A percentile compares a stretch with the other conserved stretches of the same genome.
Evolutionary conservation across 371 early-diverging fungal genomes (phyloP).

Genomic region (Circinella minor): DNA sequence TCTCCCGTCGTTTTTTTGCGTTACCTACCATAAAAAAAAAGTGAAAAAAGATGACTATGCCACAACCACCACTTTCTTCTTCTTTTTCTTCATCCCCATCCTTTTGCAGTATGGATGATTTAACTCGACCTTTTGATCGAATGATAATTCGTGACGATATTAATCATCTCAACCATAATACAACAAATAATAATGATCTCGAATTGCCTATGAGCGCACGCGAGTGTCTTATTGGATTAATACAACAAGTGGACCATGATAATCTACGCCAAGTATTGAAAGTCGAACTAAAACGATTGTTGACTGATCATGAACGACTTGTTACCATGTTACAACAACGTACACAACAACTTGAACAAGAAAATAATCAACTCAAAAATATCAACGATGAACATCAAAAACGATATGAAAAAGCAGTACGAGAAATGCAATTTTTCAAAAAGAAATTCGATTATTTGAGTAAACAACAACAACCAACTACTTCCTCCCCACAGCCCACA

Average conservation of each 20-base stretch:
- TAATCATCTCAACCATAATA: too few relatives aligned
- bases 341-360: conserved; percentile 29
- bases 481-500: not conserved
- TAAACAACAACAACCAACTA: conserved; percentile 17
- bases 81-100: conserved; percentile 10
- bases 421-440: conserved; percentile 56
- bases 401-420: conserved; percentile 53
- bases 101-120: conserved; percentile 11
- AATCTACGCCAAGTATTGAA: conserved; percentile 24
- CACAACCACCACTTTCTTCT: conserved; percentile 2
- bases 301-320: conserved; percentile 38
- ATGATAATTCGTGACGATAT: not conserved
- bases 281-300: conserved; percentile 27
- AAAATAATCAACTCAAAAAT: conserved; percentile 33
- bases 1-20: conserved; percentile 9
- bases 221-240: conserved; percentile 24
- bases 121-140: conserved; percentile 5
- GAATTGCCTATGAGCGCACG: conserved; percentile 13
- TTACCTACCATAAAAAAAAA: conserved; percentile 7
- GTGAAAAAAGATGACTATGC: conserved; percentile 8
- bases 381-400: conserved; percentile 37
- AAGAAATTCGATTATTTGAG: conserved; percentile 42
- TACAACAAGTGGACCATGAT: conserved; percentile 28
- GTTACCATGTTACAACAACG: conserved; percentile 37
- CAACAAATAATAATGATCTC: not conserved